These are phyloP conservation scores for Tylopilus orsonianus DNA, from an alignment of 1,284 basidiomycete species.

Conservation along the genomic window DNA sequence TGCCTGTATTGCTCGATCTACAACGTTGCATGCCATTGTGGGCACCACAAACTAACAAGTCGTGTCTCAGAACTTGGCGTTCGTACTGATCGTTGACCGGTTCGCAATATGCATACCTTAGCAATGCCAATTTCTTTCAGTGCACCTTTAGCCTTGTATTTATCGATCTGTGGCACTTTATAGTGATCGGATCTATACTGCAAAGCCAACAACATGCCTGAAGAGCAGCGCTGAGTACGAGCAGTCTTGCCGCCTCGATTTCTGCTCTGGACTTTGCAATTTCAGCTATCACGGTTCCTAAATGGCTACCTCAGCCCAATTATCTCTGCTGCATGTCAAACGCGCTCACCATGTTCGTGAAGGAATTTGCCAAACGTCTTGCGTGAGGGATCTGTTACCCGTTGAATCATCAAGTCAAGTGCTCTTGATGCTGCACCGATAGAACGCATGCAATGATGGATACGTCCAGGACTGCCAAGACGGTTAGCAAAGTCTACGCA, in stretches of 20 bases:
- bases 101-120: conserved; percentile 56
- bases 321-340: background rate
- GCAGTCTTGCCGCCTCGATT: conserved; percentile 83
- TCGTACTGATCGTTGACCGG: background rate
- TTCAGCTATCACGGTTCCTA: conserved; percentile 86
- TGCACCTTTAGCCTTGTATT: conserved; percentile 88
- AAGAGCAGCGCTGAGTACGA: conserved; percentile 92
- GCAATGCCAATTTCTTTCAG: conserved; percentile 97
- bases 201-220: conserved; percentile 48
- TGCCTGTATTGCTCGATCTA: conserved; percentile 93
- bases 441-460: conserved; percentile 98
- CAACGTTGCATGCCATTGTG: conserved; percentile 80
- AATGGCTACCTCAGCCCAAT: conserved; percentile 5
- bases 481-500: conserved; percentile 3
- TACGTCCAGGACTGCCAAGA: conserved; percentile 77
- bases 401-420: conserved; percentile 84
- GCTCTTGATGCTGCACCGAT: conserved; percentile 88
- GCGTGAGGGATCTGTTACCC: conserved; percentile 88
- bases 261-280: conserved; percentile 92
- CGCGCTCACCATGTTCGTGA: conserved; percentile 77
- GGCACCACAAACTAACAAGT: conserved; percentile 82
- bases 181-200: conserved; percentile 1
- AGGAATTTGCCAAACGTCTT: conserved; percentile 95
- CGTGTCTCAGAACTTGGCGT: conserved; percentile 8
- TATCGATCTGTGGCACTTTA: conserved; percentile 73